Evolutionary conservation across 768 basidiomycete species (phyloP).

Genomic region (Podaxis sp.): DNA sequence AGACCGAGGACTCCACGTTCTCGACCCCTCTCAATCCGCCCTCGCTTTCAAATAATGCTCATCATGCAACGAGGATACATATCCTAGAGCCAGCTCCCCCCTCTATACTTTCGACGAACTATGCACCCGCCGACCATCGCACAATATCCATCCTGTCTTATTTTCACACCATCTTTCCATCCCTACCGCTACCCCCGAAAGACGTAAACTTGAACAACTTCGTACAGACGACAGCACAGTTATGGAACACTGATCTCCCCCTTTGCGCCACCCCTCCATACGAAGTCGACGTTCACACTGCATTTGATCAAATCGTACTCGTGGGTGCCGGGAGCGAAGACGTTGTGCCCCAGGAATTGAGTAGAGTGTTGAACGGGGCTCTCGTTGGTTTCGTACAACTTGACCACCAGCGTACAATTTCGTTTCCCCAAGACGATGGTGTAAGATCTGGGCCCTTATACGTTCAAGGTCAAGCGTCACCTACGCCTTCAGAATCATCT

Average conservation of each 20-base stretch:
- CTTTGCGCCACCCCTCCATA: conserved; percentile 72
- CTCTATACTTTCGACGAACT: conserved; percentile 42
- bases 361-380: conserved; percentile 73
- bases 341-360: conserved; percentile 68
- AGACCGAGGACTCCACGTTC: conserved; percentile 22
- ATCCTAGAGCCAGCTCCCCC: conserved; percentile 45
- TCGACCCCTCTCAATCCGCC: neutral
- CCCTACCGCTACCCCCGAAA: conserved; percentile 9
- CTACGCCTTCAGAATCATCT: conserved; percentile 56
- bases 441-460: conserved; percentile 46
- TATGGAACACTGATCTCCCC: conserved; percentile 71
- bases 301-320: conserved; percentile 66
- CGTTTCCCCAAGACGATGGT: neutral
- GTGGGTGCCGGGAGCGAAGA: conserved; percentile 79
- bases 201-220: conserved; percentile 17
- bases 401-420: neutral
- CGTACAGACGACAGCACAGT: conserved; percentile 35
- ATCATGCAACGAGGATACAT: conserved; percentile 24
- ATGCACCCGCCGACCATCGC: conserved; percentile 68
- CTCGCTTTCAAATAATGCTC: neutral
- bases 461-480: conserved; percentile 50
- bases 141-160: conserved; percentile 73
- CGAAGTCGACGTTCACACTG: conserved; percentile 57
- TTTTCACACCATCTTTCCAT: conserved; percentile 55
- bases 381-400: conserved; percentile 69